Conservation (phyloP, 1,139 yeast species). For the Meyerozyma athensensis region DNA sequence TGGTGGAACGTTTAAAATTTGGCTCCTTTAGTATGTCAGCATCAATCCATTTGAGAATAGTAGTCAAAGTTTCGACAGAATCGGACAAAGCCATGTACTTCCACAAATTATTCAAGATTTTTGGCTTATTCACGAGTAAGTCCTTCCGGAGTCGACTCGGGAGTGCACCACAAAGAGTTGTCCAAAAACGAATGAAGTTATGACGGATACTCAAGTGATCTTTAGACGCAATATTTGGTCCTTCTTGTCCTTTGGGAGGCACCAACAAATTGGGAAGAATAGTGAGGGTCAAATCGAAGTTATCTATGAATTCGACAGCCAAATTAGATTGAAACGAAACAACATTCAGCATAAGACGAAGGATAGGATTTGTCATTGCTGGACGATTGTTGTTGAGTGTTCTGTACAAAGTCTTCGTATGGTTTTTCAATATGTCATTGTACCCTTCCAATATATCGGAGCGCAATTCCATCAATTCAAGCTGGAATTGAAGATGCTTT, state of each 20-base stretch:
- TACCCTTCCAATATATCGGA: slow-evolving; percentile 32
- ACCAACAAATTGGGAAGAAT: slow-evolving; percentile 58
- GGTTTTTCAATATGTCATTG: slow-evolving; percentile 48
- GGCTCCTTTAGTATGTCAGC: slow-evolving; percentile 53
- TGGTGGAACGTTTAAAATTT: slow-evolving; percentile 61
- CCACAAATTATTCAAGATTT: slow-evolving; percentile 60
- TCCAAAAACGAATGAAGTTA: slow-evolving; percentile 59
- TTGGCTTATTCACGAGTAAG: slow-evolving; percentile 50
- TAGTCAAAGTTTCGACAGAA: slow-evolving; percentile 35
- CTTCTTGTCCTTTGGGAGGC: slow-evolving; percentile 40
- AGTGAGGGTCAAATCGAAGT: slow-evolving; percentile 64
- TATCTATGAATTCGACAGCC: slow-evolving; percentile 54
- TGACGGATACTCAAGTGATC: slow-evolving; percentile 46
- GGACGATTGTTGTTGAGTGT: slow-evolving; percentile 59
- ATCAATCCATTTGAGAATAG: slow-evolving; percentile 46
- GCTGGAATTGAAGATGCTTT: slow-evolving; percentile 12
- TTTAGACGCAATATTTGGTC: slow-evolving; percentile 21
- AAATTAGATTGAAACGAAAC: slow-evolving; percentile 44
- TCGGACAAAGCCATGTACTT: slow-evolving; percentile 56
- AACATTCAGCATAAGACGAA: slow-evolving; percentile 52
- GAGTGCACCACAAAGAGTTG: slow-evolving; percentile 44
- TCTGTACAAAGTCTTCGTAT: slow-evolving; percentile 64
- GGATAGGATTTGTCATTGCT: slow-evolving; percentile 55
- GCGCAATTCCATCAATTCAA: slow-evolving; percentile 15
- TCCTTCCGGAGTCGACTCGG: slow-evolving; percentile 59